Evolutionary conservation across 805 yeast species (phyloP), one percentile per base, ranked within the genome.

Genomic region (Spathaspora girioi): DNA sequence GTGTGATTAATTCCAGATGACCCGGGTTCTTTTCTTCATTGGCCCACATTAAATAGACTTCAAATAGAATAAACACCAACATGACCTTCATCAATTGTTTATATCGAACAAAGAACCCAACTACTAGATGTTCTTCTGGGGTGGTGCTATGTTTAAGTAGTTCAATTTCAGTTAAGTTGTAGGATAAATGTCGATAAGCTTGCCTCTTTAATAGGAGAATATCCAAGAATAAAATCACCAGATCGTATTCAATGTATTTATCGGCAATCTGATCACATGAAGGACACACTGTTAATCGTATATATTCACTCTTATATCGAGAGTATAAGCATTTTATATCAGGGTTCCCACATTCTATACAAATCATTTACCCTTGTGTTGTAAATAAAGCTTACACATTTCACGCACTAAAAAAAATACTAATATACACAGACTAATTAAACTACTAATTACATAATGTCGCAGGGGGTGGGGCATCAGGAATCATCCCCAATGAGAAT

Each of bases 1-100:
- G 56, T 5, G 50, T 46, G 55, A 66, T 61, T 26, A 63, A 48
- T 38, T 56, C 23, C 7, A 69, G 59, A 46, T 70, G 74, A 8
- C 61, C 55, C 40, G 61, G 60, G 50, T 76, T 79, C 57, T 80
- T 82, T 65, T 93, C 99, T 54, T 87, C 92, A 50, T 85, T 82
- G 0, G 96, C 96, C 98, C 99, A 94, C 1, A 83, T 84, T 48
- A 94, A 67, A 64, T 94, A 94, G 4, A 93, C 93, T 59, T 94
- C 97, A 60, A 93, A 90, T 14, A 94, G 75, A 0, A 88, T 71
- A 49, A 87, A 75, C 38, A 93, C 72, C 2, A 87, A 57, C 57
- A 87, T 69, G 38, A 87, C 67, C 29, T 93, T 58, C 12, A 59
- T 42, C 7, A 69, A 48, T 23, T 58, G 62, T 48, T 54, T 60